Conservation (phyloP, 352 stramenopile genomes). For the Phytophthora sojae region DNA sequence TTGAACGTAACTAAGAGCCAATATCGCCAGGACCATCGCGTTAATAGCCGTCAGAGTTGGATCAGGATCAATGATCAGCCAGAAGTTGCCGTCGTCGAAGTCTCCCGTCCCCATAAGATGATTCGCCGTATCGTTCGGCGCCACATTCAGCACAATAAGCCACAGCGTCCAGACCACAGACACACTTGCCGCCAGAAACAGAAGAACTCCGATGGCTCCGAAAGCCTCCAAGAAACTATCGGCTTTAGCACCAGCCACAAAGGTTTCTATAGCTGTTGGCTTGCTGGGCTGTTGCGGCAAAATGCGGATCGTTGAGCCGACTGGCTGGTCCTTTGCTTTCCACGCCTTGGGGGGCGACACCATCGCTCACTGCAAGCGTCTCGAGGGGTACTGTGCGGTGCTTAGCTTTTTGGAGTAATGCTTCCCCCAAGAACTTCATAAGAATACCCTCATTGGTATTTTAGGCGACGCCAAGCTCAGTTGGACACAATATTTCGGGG, state of each 20-base stretch:
- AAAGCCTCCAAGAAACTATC: constrained; percentile 27
- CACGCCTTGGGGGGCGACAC: neutral
- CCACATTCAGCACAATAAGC: constrained; percentile 40
- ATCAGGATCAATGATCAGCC: constrained; percentile 38
- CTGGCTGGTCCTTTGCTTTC: neutral
- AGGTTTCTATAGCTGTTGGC: neutral
- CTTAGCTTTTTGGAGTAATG: neutral
- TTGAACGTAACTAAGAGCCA: constrained; percentile 30
- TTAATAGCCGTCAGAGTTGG: constrained; percentile 15
- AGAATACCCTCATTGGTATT: neutral
- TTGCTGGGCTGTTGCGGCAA: neutral
- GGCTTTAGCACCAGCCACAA: neutral
- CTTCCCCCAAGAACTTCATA: no score
- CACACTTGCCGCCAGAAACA: constrained; percentile 15
- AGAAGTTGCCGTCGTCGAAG: constrained; percentile 62
- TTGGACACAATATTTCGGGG: neutral
- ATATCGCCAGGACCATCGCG: constrained; percentile 9
- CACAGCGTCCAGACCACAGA: constrained; percentile 44
- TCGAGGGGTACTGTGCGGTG: neutral
- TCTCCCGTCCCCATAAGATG: constrained; percentile 55
- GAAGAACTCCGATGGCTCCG: constrained; percentile 23
- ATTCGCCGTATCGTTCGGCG: constrained; percentile 46
- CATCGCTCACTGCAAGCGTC: neutral
- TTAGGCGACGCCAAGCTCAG: neutral
- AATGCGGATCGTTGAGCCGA: neutral